These are phyloP conservation scores for Aspergillus sp. DNA, from an alignment of 2,329 filamentous ascomycete genomes.

Conservation along the genomic window DNA sequence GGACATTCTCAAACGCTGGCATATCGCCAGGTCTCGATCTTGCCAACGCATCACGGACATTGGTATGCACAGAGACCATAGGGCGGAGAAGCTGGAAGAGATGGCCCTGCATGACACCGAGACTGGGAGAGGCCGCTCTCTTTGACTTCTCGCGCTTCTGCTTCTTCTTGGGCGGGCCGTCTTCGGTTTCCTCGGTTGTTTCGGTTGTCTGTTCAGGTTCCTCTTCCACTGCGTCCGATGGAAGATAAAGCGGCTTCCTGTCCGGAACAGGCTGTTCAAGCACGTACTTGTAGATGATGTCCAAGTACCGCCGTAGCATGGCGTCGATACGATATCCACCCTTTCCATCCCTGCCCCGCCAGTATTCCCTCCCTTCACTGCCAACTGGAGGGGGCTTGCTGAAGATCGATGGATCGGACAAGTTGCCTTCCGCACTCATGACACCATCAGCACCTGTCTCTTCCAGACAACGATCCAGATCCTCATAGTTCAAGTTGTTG, in stretches of 20 bases:
- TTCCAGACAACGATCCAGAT: constrained; percentile 74
- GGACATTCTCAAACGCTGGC: constrained; percentile 71
- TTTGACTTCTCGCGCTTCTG: constrained; percentile 49
- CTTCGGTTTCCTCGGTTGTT: constrained; percentile 41
- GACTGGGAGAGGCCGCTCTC: constrained; percentile 62
- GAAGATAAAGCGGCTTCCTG: constrained; percentile 72
- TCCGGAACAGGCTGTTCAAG: constrained; percentile 64
- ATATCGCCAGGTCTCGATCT: constrained; percentile 69
- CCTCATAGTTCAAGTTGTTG: constrained; percentile 79
- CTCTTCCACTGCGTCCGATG: constrained; percentile 48
- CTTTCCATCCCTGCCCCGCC: constrained; percentile 74
- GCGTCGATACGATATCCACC: constrained; percentile 89
- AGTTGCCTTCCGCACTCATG: constrained; percentile 94
- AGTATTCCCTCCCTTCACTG: constrained; percentile 76
- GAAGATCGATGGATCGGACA: constrained; percentile 90
- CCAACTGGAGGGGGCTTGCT: constrained; percentile 64
- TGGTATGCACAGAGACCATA: constrained; percentile 75
- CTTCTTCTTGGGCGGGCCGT: constrained; percentile 52
- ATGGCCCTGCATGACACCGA: constrained; percentile 83
- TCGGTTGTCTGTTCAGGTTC: constrained; percentile 23
- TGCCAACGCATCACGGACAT: constrained; percentile 83
- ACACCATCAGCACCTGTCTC: constrained; percentile 87
- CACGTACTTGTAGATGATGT: constrained; percentile 81
- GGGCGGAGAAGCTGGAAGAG: constrained; percentile 88
- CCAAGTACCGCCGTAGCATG: constrained; percentile 81